Evolutionary conservation across 2,329 filamentous ascomycete species (phyloP).

Genomic region (Cordyceps cateniannulata): DNA sequence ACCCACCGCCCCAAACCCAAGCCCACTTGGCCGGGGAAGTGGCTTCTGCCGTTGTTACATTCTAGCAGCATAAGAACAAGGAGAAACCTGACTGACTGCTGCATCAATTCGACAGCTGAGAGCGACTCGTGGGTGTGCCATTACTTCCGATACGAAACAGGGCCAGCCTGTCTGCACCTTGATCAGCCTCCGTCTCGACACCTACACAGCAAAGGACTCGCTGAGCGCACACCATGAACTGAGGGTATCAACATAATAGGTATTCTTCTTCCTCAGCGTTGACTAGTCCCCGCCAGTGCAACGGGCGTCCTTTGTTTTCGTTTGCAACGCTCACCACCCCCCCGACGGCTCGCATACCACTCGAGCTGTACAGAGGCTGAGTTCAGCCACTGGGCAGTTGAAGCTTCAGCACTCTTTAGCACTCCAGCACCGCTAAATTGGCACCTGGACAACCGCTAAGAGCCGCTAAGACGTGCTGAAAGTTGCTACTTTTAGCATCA

Average conservation of each 20-base stretch:
- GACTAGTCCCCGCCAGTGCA: neutral
- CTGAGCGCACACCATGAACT: neutral
- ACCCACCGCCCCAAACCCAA: conserved; percentile 1
- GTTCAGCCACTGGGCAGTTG: neutral
- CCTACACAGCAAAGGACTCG: neutral
- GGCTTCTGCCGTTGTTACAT: neutral
- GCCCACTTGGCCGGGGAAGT: conserved; percentile 3
- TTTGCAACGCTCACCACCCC: neutral
- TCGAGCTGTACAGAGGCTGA: neutral
- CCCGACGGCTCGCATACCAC: neutral
- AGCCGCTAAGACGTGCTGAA: neutral
- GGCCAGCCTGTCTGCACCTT: neutral
- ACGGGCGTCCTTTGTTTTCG: conserved; percentile 3
- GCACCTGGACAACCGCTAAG: neutral
- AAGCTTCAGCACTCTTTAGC: neutral
- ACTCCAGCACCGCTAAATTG: neutral
- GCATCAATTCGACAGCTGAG: conserved; percentile 4
- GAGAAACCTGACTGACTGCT: neutral
- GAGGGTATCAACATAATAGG: neutral
- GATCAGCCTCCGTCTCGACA: neutral
- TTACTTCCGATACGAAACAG: conserved; percentile 4
- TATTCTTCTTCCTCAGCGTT: neutral
- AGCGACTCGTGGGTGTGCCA: conserved; percentile 2
- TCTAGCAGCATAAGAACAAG: neutral
- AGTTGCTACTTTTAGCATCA: neutral